Evolutionary conservation across 306 rosid genomes (phyloP), one percentile per base, ranked within the genome.

Genomic region (Cucurbita ficifolia): DNA sequence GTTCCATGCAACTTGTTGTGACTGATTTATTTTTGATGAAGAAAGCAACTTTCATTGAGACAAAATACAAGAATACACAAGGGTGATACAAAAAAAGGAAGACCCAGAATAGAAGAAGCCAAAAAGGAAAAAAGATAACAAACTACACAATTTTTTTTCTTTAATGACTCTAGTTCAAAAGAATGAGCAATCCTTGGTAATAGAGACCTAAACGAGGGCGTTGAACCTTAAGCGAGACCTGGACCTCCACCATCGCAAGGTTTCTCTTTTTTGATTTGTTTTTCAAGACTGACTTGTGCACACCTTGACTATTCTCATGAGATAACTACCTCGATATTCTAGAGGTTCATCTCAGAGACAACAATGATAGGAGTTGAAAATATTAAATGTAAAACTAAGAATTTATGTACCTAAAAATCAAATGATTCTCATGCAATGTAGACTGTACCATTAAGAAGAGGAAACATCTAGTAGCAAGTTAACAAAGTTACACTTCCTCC

Each of bases 371-470:
- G 1, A 4, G 60, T 19, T 55, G 7, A 55, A 55, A 55, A 55
- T 21, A 55, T 5, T 13, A 60, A 60, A 60, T 7, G 8, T 33
- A 35, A 14, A 6, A 33, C 65, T 59, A 59, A 58, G 42, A 59
- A 29, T 13, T 14, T 6, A 59, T 33, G 7, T 1, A 56, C 4
- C 36, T 56, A 10, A 56, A 21, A 21, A 1, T n/a, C 0, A 57
- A 61, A 80, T 74, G 68, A 72, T 61, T 50, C 45, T 59, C 75
- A 46, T 33, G 70, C 58, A 74, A 78, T 76, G 13, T 6, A 60
- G 46, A 38, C 69, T 17, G 69, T 49, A 53, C 18, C 10, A 65
- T 58, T 59, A 24, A 64, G 71, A 39, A 40, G 4, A 43, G 71
- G 35, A 19, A 19, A 18, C 51, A 18, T 64, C 5, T 40, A 36